These are phyloP conservation scores for Candolleomyces aberdarensis DNA, from an alignment of 768 basidiomycete species.

Conservation along the genomic window DNA sequence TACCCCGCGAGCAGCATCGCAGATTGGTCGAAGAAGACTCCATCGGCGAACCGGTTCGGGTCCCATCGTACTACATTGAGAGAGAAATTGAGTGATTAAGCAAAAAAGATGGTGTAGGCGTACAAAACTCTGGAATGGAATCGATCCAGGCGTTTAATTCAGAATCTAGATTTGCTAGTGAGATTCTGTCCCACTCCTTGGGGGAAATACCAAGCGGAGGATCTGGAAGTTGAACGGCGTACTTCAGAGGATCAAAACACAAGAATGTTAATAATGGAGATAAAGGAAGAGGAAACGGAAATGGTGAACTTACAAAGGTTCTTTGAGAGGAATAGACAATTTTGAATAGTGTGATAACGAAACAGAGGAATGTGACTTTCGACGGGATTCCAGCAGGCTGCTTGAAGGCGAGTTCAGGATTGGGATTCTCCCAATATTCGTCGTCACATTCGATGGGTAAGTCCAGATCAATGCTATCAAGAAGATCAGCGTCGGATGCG, in stretches of 20 bases:
- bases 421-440: constrained; percentile 55
- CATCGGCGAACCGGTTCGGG: background rate
- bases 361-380: constrained; percentile 36
- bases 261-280: background rate
- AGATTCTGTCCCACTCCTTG: background rate
- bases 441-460: constrained; percentile 63
- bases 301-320: background rate
- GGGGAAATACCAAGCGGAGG: background rate
- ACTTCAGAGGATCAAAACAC: constrained; percentile 32
- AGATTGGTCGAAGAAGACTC: background rate
- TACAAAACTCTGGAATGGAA: background rate
- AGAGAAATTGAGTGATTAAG: too few species aligned
- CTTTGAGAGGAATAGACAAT: background rate
- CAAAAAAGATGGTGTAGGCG: background rate
- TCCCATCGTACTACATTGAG: background rate
- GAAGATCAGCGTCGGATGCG: constrained; percentile 12
- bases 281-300: background rate
- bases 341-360: background rate
- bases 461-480: constrained; percentile 54
- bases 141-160: constrained; percentile 1
- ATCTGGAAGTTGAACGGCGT: background rate
- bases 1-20: background rate
- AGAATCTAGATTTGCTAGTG: background rate
- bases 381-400: constrained; percentile 54
- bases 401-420: constrained; percentile 41